These are phyloP conservation scores for Lasiodiplodia gonubiensis DNA, from an alignment of 2,329 filamentous ascomycete genomes.

Conservation along the genomic window DNA sequence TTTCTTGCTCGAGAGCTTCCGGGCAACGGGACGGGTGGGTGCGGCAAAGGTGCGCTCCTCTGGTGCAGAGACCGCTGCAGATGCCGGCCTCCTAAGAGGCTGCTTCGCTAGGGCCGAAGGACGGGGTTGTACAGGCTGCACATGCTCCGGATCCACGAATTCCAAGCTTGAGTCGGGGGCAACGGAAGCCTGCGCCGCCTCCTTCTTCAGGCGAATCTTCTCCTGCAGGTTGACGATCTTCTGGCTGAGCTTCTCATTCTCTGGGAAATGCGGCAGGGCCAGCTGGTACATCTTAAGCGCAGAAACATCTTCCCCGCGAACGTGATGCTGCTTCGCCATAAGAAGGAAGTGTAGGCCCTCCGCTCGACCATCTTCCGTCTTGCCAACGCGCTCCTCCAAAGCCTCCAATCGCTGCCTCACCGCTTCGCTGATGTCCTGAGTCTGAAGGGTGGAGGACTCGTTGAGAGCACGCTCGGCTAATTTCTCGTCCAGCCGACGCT, in stretches of 20 bases:
- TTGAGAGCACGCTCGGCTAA: slow-evolving; percentile 74
- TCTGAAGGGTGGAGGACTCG: slow-evolving; percentile 46
- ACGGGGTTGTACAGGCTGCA: neutral
- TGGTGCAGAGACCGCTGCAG: slow-evolving; percentile 29
- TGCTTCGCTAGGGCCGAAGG: slow-evolving; percentile 27
- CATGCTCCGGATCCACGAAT: neutral
- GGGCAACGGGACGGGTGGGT: slow-evolving; percentile 27
- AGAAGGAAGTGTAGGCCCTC: slow-evolving; percentile 85
- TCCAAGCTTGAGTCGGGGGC: neutral
- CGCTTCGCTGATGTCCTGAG: slow-evolving; percentile 49
- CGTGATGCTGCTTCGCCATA: slow-evolving; percentile 91
- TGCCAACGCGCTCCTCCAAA: slow-evolving; percentile 83
- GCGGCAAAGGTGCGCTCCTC: slow-evolving; percentile 46
- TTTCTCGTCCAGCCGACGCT: slow-evolving; percentile 89
- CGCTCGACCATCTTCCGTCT: slow-evolving; percentile 71
- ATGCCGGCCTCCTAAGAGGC: slow-evolving; percentile 29
- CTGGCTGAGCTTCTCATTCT: slow-evolving; percentile 73
- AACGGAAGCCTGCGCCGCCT: slow-evolving; percentile 32
- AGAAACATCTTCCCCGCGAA: slow-evolving; percentile 76
- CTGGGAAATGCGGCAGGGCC: slow-evolving; percentile 83
- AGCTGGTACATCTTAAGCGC: slow-evolving; percentile 86
- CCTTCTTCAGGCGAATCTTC: slow-evolving; percentile 52
- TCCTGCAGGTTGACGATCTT: slow-evolving; percentile 63
- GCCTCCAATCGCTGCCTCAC: slow-evolving; percentile 82
- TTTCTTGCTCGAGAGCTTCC: slow-evolving; percentile 5